phyloP scores from a whole-genome alignment of 2,329 filamentous ascomycete species.

The Nemania sp. region DNA sequence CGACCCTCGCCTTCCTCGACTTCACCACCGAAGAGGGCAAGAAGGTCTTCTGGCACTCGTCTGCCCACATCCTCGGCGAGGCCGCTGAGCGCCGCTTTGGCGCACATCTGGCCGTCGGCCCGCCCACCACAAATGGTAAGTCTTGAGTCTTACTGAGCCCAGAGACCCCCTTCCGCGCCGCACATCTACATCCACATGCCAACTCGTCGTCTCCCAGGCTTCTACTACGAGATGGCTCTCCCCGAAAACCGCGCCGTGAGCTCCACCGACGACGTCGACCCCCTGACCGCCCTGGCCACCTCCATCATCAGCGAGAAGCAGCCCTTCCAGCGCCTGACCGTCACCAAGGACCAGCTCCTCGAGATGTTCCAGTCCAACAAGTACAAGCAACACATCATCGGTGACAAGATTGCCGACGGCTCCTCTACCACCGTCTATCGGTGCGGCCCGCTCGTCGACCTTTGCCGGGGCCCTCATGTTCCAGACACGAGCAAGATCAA shows the following conservation, averaged over 20 bases:
- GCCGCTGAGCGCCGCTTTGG: conserved; percentile 88
- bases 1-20: conserved; percentile 80
- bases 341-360: conserved; percentile 38
- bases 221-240: conserved; percentile 96
- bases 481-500: conserved; percentile 93
- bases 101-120: conserved; percentile 91
- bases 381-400: conserved; percentile 98
- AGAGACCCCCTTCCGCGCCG: not conserved
- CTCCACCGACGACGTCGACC: conserved; percentile 23
- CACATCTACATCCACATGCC: not conserved
- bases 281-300: conserved; percentile 17
- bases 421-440: conserved; percentile 93
- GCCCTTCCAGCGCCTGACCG: conserved; percentile 25
- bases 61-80: conserved; percentile 90
- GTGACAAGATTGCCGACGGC: conserved; percentile 86
- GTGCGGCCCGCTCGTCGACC: conserved; percentile 90
- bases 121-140: conserved; percentile 78
- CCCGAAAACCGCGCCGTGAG: conserved; percentile 44
- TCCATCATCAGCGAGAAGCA: conserved; percentile 25
- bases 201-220: conserved; percentile 46
- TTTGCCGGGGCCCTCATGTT: conserved; percentile 94
- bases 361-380: conserved; percentile 76
- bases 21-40: conserved; percentile 78
- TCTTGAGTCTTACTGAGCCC: no score
- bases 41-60: conserved; percentile 98